A percentile compares a stretch with the other conserved stretches of the same genome.
Evolutionary conservation across 495 filamentous ascomycete genomes (phyloP).

Genomic region (Cercophora samala): DNA sequence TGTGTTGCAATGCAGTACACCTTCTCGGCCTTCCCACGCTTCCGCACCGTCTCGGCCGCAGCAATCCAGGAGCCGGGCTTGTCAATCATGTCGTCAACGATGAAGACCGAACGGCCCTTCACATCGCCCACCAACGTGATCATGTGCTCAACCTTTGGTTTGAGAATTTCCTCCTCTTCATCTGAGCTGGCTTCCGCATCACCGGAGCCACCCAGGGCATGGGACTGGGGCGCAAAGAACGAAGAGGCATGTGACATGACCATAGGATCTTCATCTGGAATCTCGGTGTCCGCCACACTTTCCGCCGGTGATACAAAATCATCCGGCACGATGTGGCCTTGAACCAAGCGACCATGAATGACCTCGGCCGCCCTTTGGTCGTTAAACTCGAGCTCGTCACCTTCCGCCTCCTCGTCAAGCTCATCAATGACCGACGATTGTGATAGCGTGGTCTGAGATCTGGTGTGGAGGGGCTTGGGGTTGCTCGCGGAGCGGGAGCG

Average conservation of each 20-base stretch:
- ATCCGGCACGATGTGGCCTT: conserved; percentile 94
- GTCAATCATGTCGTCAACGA: conserved; percentile 99
- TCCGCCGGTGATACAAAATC: conserved; percentile 75
- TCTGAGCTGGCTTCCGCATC: conserved; percentile 78
- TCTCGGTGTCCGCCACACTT: conserved; percentile 56
- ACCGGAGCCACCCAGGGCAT: conserved; percentile 76
- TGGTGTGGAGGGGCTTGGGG: conserved; percentile 18
- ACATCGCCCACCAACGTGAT: conserved; percentile 96
- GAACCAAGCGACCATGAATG: conserved; percentile 85
- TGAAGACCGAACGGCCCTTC: conserved; percentile 76
- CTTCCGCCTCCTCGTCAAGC: conserved; percentile 43
- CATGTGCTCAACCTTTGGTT: conserved; percentile 78
- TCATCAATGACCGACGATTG: conserved; percentile 44
- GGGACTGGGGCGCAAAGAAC: conserved; percentile 51
- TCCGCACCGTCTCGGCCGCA: conserved; percentile 95
- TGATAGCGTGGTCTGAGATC: conserved; percentile 35
- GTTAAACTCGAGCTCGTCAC: conserved; percentile 64
- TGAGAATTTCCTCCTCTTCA: conserved; percentile 78
- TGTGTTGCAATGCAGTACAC: conserved; percentile 98
- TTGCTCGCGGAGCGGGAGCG: conserved; percentile 28
- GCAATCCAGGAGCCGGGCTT: conserved; percentile 96
- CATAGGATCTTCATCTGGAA: conserved; percentile 58
- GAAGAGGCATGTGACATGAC: conserved; percentile 54
- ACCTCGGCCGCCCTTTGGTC: conserved; percentile 87
- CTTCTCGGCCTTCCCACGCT: conserved; percentile 83